phyloP scores from a whole-genome alignment of 345 rosid species.

The Cardamine chenopodiifolia region DNA sequence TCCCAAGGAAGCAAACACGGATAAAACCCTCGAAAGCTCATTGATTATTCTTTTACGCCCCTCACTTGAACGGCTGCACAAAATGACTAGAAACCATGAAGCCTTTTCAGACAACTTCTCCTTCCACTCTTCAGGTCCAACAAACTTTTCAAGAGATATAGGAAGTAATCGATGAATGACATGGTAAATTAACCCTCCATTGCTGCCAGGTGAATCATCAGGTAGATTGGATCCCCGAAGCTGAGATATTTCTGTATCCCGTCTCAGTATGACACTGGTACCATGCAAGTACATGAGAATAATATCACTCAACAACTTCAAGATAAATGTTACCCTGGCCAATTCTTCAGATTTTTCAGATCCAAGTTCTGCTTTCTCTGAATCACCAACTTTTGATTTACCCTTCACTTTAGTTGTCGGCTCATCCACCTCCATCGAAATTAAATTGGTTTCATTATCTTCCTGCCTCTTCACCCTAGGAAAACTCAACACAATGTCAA shows the following conservation, averaged over 20 bases:
- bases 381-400: conserved; percentile 78
- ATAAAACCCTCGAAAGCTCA: conserved; percentile 85
- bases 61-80: conserved; percentile 90
- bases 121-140: conserved; percentile 89
- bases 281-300: conserved; percentile 88
- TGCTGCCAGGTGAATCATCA: conserved; percentile 54
- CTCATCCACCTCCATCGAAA: conserved; percentile 84
- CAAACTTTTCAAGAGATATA: conserved; percentile 65
- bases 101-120: conserved; percentile 88
- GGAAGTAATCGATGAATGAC: conserved; percentile 80
- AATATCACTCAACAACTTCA: conserved; percentile 88
- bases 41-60: conserved; percentile 81
- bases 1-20: conserved; percentile 64
- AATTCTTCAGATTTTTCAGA: conserved; percentile 83
- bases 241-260: conserved; percentile 81
- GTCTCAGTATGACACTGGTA: conserved; percentile 75
- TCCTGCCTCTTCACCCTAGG: conserved; percentile 62
- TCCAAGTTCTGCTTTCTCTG: conserved; percentile 58
- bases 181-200: conserved; percentile 78
- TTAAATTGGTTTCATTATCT: conserved; percentile 48
- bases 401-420: conserved; percentile 82
- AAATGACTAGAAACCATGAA: conserved; percentile 84
- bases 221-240: conserved; percentile 63
- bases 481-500: conserved; percentile 78
- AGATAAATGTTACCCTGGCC: conserved; percentile 88